Evolutionary conservation across 441 rosid species (phyloP), one percentile per base, ranked within the genome.

Genomic region (Brassica balearica): DNA sequence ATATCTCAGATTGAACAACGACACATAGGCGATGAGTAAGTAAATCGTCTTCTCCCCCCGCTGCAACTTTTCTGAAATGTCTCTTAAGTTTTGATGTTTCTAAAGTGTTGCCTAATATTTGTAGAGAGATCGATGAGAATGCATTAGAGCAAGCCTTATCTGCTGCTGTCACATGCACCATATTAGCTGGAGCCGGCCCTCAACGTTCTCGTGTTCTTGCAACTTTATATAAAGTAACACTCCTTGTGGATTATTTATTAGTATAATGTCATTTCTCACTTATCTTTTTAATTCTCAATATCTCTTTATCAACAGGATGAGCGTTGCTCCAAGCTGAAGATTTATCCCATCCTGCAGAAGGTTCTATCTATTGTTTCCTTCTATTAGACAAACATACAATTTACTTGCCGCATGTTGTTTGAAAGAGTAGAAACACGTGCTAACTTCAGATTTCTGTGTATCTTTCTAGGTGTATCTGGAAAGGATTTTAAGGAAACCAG

Each of bases 201-300:
- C 99, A 91, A 72, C 94, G 98, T 27, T 96, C 99, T 69, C 95
- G 98, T 82, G 98, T 96, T 74, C 98, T 96, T 78, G 98, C 98
- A 20, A 94, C 98, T 76, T 80, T 94, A 59, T 94, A 96, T 86
- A 96, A 94, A 86, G 99, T 41, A 41, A 41, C 4, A 66, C 43
- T 27, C 20, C 17, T 4, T 19, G 34, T 41, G 32, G 67, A 53
- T 46, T 4, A 36, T 48, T 48, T 48, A 48, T n/a, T 8, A 12
- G n/a, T 64, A 9, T 6, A 82, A 32, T 5, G 17, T 6, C 41
- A 56, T 61, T 61, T 53, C 51, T 71, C 59, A 29, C 67, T 64
- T 17, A 15, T 22, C 27, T 25, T 25, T 69, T 62, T 65, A 74
- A 9, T 4, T 22, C 22, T 70, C 29, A 53, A 65, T 43, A 12